Base-by-base conservation (phyloP, 441 rosid genomes). In the Populus trichocarpa region DNA sequence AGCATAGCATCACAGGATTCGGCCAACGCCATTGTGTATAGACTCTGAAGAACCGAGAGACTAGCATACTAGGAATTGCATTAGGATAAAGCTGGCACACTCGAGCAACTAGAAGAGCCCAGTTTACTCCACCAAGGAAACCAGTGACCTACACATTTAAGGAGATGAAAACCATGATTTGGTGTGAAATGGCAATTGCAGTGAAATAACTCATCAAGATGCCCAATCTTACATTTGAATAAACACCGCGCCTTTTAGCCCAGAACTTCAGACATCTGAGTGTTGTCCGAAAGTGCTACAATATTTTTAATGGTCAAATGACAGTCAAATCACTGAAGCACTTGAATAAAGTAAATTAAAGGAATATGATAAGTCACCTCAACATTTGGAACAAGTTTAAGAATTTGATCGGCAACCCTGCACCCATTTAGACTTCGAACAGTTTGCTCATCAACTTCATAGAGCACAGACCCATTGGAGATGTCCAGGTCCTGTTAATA, bases 391-490 rank as follows among this genome's bases (percentile, higher is more conserved):
- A 96, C 97, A 71, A 91, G 97, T 81, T 91, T 93, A 72, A 96
- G 92, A 79, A 95, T 95, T 89, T 89, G 98, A 86, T 93, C 99
- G 22, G 99, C 97, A 85, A 95, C 99, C 82, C 97, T 86, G 86
- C 99, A 96, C 18, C 99, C 98, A 87, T 96, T 93, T 78, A 96
- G 99, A 87, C 98, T 93, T 70, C 97, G 91, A 85, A 96, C 98
- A 36, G 97, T 93, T 73, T 87, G 97, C 84, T 92, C 99, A 85
- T 96, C 99, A 46, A 90, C 85, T 64, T 91, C 83, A 76, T 78
- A 80, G 66, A 96, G 88, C 81, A 93, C 97, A 77, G 94, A 86
- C n/a, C 79, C 86, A 83, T 83, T 71, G 23, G 99, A 93, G 71
- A 96, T 92, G 85, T 96, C 99, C 82, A 96, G 81, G 78, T 96